Conservation (phyloP, 2,329 filamentous ascomycete genomes). For the Alternaria alternata region DNA sequence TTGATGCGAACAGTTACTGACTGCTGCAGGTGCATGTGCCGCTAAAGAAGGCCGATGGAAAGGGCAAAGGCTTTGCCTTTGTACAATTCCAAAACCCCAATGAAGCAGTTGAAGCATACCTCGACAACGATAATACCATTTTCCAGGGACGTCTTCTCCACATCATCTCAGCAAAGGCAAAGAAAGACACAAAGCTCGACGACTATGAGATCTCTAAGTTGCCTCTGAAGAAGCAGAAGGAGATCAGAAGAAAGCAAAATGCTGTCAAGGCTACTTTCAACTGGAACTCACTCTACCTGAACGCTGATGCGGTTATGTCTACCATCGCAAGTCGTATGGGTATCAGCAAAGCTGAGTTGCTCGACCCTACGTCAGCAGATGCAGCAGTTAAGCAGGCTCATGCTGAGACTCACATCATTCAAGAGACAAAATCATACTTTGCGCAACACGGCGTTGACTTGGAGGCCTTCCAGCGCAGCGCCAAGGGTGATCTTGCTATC, state of each 20-base stretch:
- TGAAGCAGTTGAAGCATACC: slow-evolving; percentile 79
- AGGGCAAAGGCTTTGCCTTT: slow-evolving; percentile 90
- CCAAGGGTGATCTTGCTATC: slow-evolving; percentile 86
- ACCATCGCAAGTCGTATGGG: slow-evolving; percentile 87
- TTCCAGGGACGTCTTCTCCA: slow-evolving; percentile 95
- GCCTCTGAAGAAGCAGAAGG: slow-evolving; percentile 91
- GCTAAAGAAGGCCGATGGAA: slow-evolving; percentile 71
- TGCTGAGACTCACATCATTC: slow-evolving; percentile 93
- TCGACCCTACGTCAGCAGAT: slow-evolving; percentile 95
- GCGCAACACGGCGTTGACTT: slow-evolving; percentile 86
- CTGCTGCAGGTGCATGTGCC: slow-evolving; percentile 82
- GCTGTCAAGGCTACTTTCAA: slow-evolving; percentile 83
- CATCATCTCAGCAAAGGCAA: slow-evolving; percentile 83
- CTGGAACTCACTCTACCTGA: slow-evolving; percentile 99
- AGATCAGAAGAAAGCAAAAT: slow-evolving; percentile 84
- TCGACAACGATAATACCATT: slow-evolving; percentile 79
- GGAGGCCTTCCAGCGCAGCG: slow-evolving; percentile 84
- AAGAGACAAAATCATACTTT: slow-evolving; percentile 95
- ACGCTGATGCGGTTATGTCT: slow-evolving; percentile 86
- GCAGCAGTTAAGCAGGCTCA: slow-evolving; percentile 96
- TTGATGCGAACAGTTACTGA: slow-evolving; percentile 24
- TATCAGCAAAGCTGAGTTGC: slow-evolving; percentile 86
- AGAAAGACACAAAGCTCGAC: slow-evolving; percentile 82
- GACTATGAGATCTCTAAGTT: slow-evolving; percentile 91
- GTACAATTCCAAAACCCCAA: slow-evolving; percentile 78